Conservation (phyloP, 768 basidiomycete species). For the Clathrus columnatus region DNA sequence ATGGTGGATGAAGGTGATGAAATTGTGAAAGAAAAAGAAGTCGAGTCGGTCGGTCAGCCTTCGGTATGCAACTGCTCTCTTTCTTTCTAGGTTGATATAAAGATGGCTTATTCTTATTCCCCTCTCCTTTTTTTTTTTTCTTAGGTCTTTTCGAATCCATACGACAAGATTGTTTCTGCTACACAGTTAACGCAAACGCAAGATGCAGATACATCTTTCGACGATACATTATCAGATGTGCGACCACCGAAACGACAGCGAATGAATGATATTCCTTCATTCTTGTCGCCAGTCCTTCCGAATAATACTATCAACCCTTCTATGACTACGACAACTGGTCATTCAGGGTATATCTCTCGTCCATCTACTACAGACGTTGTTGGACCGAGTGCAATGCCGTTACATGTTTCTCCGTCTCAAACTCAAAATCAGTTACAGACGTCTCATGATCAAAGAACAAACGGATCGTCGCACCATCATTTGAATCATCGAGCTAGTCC, state of each 20-base stretch:
- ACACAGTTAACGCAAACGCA: not conserved
- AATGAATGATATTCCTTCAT: not conserved
- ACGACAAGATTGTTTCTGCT: not conserved
- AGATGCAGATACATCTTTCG: not conserved
- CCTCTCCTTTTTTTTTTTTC: not conserved
- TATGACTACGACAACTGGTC: not conserved
- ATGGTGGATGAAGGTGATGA: not conserved
- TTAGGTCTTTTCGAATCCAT: conserved; percentile 4
- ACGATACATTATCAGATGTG: not conserved
- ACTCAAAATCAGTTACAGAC: not conserved
- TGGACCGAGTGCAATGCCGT: not conserved
- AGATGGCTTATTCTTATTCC: not conserved
- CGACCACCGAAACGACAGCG: conserved; percentile 8
- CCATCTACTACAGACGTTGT: not conserved
- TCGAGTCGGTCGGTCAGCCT: conserved; percentile 6
- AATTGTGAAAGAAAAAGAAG: not conserved
- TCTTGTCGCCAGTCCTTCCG: not conserved
- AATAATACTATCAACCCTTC: not conserved
- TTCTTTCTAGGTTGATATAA: not conserved
- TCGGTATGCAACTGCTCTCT: no score
- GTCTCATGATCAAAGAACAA: not conserved
- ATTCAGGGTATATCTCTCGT: not conserved
- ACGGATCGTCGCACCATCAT: not conserved
- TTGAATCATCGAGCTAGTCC: not conserved
- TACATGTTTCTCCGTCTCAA: not conserved